Base-by-base conservation (phyloP, 805 yeast genomes). In the Sporopachydermia lactativora region DNA sequence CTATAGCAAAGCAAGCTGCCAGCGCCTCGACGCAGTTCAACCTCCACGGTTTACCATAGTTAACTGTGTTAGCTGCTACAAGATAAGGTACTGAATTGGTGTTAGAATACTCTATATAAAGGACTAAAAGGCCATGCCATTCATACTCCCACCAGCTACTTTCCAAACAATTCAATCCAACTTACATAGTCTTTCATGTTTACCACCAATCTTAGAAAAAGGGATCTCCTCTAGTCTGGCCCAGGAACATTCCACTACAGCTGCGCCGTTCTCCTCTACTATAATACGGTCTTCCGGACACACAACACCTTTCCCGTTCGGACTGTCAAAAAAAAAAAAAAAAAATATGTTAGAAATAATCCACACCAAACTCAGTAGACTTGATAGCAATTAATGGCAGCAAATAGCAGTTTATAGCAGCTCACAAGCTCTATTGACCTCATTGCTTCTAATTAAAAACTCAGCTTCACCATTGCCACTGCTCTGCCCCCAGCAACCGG, bases 231-330 rank as follows among this genome's bases (percentile, higher is more conserved):
- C 95, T n/a, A 92, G 58, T 42, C 97, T 66, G 0, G 98, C 98
- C 98, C 98, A 92, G 2, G 96, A 85, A 60, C 97, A 89, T 57
- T 92, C 98, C 2, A 92, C 97, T 5, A 92, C 98, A 0, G 98
- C 95, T n/a, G 86, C 92, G 31, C 98, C 98, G 35, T 65, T 55
- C 18, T 66, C 66, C 50, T 81, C 94, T 0, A 86, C 95, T 8
- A 84, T 68, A 38, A 73, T 81, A 35, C 60, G 54, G 57, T 92
- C 98, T 48, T 81, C 68, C 0, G 97, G 97, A 56, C 95, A 84
- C 1, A 92, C 95, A 1, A 85, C 88, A 4, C 74, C 70, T 52
- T 77, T 80, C 11, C 96, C 98, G 53, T 85, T 86, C 0, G 98
- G 97, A 13, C 52, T 44, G n/a, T n/a, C n/a, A n/a, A n/a, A n/a